Evolutionary conservation across 2,329 filamentous ascomycete genomes (phyloP).

Genomic region (Plectosphaerella sp.): DNA sequence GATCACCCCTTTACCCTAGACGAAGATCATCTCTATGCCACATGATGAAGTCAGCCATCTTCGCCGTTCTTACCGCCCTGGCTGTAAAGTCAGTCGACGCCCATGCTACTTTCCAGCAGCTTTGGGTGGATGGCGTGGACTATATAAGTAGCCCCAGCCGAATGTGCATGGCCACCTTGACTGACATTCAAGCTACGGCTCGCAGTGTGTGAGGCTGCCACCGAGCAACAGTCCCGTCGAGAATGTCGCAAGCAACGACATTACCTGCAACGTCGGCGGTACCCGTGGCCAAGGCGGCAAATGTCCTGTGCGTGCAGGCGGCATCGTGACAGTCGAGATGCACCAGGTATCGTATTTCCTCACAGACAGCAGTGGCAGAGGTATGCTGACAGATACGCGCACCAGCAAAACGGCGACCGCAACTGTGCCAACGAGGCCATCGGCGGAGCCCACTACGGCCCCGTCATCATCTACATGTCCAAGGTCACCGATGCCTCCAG

Average conservation of each 20-base stretch:
- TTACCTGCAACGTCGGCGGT: conserved; percentile 41
- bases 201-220: conserved; percentile 43
- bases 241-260: conserved; percentile 33
- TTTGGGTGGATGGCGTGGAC: conserved; percentile 38
- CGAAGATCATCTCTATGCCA: conserved; percentile 1
- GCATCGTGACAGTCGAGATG: conserved; percentile 52
- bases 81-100: conserved; percentile 30
- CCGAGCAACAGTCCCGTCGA: conserved; percentile 46
- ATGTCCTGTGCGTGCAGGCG: conserved; percentile 42
- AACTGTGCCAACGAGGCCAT: conserved; percentile 43
- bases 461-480: conserved; percentile 47
- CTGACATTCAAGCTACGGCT: conserved; percentile 21
- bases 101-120: conserved; percentile 46
- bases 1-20: background rate
- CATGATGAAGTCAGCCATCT: conserved; percentile 29
- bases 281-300: conserved; percentile 29
- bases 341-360: conserved; percentile 32
- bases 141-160: conserved; percentile 23
- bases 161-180: background rate
- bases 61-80: conserved; percentile 24
- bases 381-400: background rate
- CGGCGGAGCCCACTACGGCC: conserved; percentile 49
- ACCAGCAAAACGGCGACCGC: conserved; percentile 41
- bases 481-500: conserved; percentile 42
- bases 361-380: conserved; percentile 13